Evolutionary conservation across 192 early-diverging fungal genomes (phyloP).

Genomic region (Mortierella claussenii): DNA sequence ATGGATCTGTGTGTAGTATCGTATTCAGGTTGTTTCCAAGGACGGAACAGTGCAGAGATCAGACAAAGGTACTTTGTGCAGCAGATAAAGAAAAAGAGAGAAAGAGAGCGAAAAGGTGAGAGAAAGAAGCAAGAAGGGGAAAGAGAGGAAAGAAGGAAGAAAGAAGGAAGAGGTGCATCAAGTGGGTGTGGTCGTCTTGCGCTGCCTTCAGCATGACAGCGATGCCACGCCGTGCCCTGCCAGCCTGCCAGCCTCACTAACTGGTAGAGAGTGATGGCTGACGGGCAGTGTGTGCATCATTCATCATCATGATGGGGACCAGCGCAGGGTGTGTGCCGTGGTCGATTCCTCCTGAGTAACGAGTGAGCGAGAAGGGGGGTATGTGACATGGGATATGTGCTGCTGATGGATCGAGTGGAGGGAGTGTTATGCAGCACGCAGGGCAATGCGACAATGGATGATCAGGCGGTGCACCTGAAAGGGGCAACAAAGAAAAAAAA

Average conservation of each 20-base stretch:
- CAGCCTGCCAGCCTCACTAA: background rate
- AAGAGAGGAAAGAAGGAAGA: background rate
- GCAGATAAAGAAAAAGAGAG: background rate
- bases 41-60: background rate
- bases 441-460: constrained; percentile 1
- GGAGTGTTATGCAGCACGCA: constrained; percentile 1
- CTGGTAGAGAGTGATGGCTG: background rate
- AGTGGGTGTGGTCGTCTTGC: background rate
- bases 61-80: background rate
- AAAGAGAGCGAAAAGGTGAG: background rate
- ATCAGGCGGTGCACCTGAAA: constrained; percentile 27
- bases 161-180: background rate
- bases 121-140: background rate
- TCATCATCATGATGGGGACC: constrained; percentile 3
- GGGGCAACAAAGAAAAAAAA: constrained; percentile 15
- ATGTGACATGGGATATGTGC: background rate
- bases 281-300: background rate
- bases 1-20: background rate
- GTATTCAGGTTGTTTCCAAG: background rate
- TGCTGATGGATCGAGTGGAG: background rate
- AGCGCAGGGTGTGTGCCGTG: background rate
- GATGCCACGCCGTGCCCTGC: background rate
- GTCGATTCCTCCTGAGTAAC: background rate
- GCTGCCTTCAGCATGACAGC: constrained; percentile 12
- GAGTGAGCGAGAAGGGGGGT: background rate